Evolutionary conservation across 164 flowering plant species (phyloP).

Genomic region (Echeveria elegans): DNA sequence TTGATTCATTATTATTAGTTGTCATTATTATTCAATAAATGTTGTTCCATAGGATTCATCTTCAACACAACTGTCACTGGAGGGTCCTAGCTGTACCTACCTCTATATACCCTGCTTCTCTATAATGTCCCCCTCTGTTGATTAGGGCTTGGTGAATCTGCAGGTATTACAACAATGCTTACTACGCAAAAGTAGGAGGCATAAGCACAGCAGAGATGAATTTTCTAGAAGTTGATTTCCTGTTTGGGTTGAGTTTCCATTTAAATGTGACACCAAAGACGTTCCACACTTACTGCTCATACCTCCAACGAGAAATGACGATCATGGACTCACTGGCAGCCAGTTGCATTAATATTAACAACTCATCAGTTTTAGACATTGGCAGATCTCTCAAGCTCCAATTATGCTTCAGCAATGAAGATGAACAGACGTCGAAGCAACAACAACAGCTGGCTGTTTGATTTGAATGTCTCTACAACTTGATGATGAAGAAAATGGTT

Average conservation of each 20-base stretch:
- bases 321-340: constrained; percentile 9
- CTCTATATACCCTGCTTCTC: background rate
- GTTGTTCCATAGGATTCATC: constrained; percentile 2
- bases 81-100: background rate
- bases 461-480: background rate
- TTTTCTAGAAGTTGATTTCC: constrained; percentile 75
- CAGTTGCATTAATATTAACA: constrained; percentile 19
- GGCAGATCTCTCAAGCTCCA: constrained; percentile 37
- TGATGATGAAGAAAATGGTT: too few species aligned
- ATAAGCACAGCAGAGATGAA: constrained; percentile 83
- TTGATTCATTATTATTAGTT: background rate
- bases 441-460: constrained; percentile 63
- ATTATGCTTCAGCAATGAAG: constrained; percentile 54
- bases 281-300: constrained; percentile 59
- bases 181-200: constrained; percentile 93
- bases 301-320: constrained; percentile 51
- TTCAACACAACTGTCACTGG: constrained; percentile 2
- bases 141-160: background rate
- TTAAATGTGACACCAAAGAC: constrained; percentile 82
- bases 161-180: constrained; percentile 95
- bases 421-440: constrained; percentile 40
- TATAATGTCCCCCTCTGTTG: too few species aligned
- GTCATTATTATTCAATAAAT: background rate
- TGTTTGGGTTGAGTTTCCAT: constrained; percentile 79
- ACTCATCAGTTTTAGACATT: constrained; percentile 13